phyloP scores from a whole-genome alignment of 2,329 filamentous ascomycete species.

The Colletotrichum siamense region DNA sequence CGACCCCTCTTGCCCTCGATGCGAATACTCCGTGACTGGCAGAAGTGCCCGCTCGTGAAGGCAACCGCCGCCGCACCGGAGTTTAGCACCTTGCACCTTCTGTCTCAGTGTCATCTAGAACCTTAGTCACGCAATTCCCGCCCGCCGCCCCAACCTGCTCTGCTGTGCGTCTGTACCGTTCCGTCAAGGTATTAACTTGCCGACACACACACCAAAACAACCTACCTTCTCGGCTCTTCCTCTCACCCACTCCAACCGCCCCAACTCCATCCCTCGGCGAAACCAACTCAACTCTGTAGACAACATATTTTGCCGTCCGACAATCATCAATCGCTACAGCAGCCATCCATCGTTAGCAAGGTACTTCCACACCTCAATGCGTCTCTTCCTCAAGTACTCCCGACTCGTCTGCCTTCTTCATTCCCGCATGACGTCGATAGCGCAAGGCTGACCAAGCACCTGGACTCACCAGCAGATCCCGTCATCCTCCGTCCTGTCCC shows the following conservation, averaged over 20 bases:
- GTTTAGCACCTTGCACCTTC: not conserved
- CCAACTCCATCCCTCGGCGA: not conserved
- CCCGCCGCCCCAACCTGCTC: not conserved
- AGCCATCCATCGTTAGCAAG: not conserved
- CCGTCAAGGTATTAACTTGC: not conserved
- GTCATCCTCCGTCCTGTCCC: conserved; percentile 13
- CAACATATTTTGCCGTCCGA: not conserved
- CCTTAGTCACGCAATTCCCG: conserved; percentile 20
- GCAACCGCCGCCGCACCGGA: not conserved
- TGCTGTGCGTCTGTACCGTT: too few species aligned
- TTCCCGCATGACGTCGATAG: conserved; percentile 13
- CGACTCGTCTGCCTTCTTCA: not conserved
- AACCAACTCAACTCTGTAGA: not conserved
- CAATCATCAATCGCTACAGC: not conserved
- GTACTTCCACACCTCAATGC: not conserved
- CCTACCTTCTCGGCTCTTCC: not conserved
- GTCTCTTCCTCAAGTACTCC: not conserved
- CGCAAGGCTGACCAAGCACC: conserved; percentile 13
- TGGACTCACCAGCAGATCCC: conserved; percentile 6
- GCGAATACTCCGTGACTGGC: not conserved
- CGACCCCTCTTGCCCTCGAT: conserved; percentile 13
- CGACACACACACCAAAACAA: not conserved
- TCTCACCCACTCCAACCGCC: not conserved
- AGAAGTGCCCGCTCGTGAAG: not conserved
- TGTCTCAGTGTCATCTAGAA: conserved; percentile 7